Evolutionary conservation across 257 asterid genomes (phyloP).

Genomic region (Echium plantagineum): DNA sequence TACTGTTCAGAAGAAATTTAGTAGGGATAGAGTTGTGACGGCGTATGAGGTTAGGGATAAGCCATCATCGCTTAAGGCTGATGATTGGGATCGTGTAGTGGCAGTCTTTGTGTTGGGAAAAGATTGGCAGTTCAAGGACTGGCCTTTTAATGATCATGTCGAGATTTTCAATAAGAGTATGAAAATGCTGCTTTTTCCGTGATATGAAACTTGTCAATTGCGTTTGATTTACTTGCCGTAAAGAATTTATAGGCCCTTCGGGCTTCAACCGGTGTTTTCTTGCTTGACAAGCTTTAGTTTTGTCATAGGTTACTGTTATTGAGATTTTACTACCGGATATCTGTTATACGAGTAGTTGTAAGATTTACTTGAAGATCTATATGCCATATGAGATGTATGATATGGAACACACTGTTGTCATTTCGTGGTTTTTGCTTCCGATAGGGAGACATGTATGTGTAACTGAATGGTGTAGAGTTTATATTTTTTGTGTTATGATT

Average conservation of each 20-base stretch:
- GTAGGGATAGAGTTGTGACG: conserved; percentile 89
- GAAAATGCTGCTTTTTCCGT: conserved; percentile 8
- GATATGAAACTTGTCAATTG: neutral
- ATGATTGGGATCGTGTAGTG: conserved; percentile 98
- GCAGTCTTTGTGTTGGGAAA: conserved; percentile 97
- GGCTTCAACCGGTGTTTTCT: neutral
- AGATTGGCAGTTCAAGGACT: conserved; percentile 98
- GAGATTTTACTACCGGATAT: neutral
- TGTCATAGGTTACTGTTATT: neutral
- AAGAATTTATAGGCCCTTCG: neutral
- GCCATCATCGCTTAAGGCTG: conserved; percentile 77
- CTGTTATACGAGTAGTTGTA: neutral
- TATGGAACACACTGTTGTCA: neutral
- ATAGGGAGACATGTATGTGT: neutral
- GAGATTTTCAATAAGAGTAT: conserved; percentile 87
- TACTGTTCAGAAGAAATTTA: conserved; percentile 94
- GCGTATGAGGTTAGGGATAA: conserved; percentile 99
- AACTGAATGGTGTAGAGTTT: neutral
- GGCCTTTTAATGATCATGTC: conserved; percentile 97
- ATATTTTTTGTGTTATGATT: too few species aligned
- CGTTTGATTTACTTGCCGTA: neutral
- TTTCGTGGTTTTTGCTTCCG: neutral
- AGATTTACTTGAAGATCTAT: neutral
- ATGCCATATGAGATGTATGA: too few species aligned
- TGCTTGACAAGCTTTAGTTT: neutral